Base-by-base conservation (phyloP, 2,329 filamentous ascomycete species). In the Fusarium proliferatum region DNA sequence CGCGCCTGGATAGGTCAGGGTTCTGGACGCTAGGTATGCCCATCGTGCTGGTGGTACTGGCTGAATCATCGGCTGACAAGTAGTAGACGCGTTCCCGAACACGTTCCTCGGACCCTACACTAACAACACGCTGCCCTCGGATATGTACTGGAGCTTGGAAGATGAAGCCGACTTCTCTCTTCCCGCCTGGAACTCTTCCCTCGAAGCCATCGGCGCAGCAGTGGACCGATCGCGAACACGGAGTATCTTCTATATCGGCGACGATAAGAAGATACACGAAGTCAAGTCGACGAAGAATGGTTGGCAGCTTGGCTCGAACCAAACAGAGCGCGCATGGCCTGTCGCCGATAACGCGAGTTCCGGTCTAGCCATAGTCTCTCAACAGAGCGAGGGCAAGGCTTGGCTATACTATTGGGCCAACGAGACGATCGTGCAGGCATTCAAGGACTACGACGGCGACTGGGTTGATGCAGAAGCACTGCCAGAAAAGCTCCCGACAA, bases 321-420 rank as follows among this genome's bases (percentile, higher is more conserved):
- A 64, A 16, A 49, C 63, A 5, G 46, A 36, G 7, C 23, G 52
- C 7, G 30, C 30, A 2, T 67, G 64, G 61, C 51, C 64, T 34
- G 4, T 59, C 0, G 61, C 64, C 4, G 64, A 67, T 28, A 11
- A 30, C 4, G 38, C 38, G 11, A 67, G 39, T 7, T 67, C 62
- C 13, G 33, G 62, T 4, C 5, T 67, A 5, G 62, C 64, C 1
- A 52, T 67, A 7, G 62, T 64, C 17, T 67, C 64, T 21, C 45
- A 39, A 5, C 43, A 67, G 19, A 48, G 51, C 2, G 64, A 67
- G 4, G 61, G 51, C 5, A 49, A 60, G 15, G 33, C 21, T 3
- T 67, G 64, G 64, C 9, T 67, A 1, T 67, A 67, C 51, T 67
- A 67, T 4, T 67, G 62, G 62, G 7, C 64, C 17, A 67, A 67